Percentiles rank a stretch among this genome's conserved stretches.
Evolutionary conservation across 495 filamentous ascomycete species (phyloP).

Genomic region (Astrocystis sublimbata): DNA sequence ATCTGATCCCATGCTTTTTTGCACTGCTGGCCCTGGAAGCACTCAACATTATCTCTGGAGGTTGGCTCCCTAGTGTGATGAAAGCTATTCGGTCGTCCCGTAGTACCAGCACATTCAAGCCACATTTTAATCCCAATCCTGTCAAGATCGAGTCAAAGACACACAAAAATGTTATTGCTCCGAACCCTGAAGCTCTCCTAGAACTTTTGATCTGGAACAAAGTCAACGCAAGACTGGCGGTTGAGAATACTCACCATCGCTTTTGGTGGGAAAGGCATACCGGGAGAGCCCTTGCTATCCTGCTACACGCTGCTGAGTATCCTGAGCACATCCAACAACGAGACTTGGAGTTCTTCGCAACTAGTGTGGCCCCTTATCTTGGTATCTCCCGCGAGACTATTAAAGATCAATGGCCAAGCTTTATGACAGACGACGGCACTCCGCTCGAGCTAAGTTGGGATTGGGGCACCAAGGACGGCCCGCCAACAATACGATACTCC

Average conservation of each 20-base stretch:
- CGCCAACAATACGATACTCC: slow-evolving; percentile 29
- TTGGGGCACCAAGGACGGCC: slow-evolving; percentile 23
- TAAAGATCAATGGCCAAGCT: slow-evolving; percentile 34
- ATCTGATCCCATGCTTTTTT: background rate
- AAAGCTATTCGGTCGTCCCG: background rate
- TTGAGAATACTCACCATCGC: slow-evolving; percentile 7
- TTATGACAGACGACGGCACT: slow-evolving; percentile 41
- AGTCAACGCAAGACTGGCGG: background rate
- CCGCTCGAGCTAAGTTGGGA: slow-evolving; percentile 42
- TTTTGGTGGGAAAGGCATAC: slow-evolving; percentile 17
- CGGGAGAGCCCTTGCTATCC: slow-evolving; percentile 19
- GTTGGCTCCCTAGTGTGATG: background rate
- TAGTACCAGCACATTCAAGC: background rate
- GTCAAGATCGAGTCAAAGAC: background rate
- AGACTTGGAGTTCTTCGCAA: slow-evolving; percentile 17
- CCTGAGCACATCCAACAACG: slow-evolving; percentile 11
- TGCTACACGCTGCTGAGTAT: slow-evolving; percentile 20
- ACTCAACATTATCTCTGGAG: background rate
- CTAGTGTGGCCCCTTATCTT: slow-evolving; percentile 9
- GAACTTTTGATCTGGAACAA: background rate
- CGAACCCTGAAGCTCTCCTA: background rate
- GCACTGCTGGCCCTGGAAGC: background rate
- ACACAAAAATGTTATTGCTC: background rate
- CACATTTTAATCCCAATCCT: background rate
- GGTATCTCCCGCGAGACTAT: slow-evolving; percentile 10